Evolutionary conservation across 345 rosid genomes (phyloP).

Genomic region (Pseudoturritis turrita): DNA sequence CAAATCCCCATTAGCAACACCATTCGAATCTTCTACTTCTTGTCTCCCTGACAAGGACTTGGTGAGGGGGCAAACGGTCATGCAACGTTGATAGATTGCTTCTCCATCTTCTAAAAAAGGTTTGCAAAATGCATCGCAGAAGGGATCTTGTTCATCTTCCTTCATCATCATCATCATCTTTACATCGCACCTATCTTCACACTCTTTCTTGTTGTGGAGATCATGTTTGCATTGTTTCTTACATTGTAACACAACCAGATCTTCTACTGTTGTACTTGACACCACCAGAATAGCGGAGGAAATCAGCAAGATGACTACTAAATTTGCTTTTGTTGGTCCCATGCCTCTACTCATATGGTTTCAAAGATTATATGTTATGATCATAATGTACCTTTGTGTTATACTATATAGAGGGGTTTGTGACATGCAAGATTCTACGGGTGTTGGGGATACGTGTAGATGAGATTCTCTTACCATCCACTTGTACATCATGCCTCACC

Average conservation of each 20-base stretch:
- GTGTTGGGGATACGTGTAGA: not conserved
- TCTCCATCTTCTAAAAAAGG: not conserved
- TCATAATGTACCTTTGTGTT: not conserved
- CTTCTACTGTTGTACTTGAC: not conserved
- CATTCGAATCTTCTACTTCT: not conserved
- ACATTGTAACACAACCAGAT: not conserved
- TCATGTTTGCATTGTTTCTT: not conserved
- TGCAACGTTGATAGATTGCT: not conserved
- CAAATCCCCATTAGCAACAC: no score
- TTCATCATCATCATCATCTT: not conserved
- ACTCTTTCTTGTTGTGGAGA: not conserved
- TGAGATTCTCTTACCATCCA: not conserved
- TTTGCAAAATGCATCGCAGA: constrained; percentile 3
- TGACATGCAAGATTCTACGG: not conserved
- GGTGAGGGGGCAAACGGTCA: not conserved
- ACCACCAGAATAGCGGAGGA: not conserved
- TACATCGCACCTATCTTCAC: not conserved
- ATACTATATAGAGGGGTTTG: not conserved
- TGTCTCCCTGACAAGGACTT: not conserved
- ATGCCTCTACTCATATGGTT: not conserved
- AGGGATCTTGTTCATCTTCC: not conserved
- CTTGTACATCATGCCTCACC: constrained; percentile 14
- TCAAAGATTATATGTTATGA: not conserved
- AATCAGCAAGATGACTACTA: not conserved
- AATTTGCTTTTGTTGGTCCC: not conserved